Evolutionary conservation across 768 basidiomycete genomes (phyloP).

Genomic region (Panaeolus papilionaceus): DNA sequence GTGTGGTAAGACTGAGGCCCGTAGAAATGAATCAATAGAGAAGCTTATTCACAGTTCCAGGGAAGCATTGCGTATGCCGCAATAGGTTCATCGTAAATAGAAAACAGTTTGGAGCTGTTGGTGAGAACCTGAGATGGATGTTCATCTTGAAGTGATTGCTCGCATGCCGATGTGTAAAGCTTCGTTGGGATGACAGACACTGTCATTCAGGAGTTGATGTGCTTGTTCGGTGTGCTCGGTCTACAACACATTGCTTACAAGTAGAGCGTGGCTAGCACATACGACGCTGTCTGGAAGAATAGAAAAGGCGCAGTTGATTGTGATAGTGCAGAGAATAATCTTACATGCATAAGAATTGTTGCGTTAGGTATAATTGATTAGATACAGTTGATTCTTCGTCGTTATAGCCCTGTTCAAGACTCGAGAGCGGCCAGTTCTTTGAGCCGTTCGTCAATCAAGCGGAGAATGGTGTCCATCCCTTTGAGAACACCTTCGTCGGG

Average conservation of each 20-base stretch:
- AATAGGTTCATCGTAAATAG: background rate
- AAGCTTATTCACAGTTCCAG: background rate
- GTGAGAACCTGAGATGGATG: background rate
- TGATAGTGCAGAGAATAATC: background rate
- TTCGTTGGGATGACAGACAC: background rate
- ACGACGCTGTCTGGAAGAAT: background rate
- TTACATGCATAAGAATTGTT: background rate
- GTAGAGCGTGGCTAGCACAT: background rate
- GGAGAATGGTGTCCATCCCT: slow-evolving; percentile 72
- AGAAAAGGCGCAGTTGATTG: background rate
- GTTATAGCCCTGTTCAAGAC: background rate
- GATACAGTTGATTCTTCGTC: background rate
- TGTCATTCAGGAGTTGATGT: background rate
- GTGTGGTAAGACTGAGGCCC: background rate
- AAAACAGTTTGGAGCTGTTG: background rate
- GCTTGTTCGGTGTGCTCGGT: background rate
- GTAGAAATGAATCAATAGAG: background rate
- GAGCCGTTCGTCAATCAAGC: slow-evolving; percentile 64
- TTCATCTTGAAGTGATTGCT: background rate
- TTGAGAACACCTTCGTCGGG: slow-evolving; percentile 79
- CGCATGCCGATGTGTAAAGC: background rate
- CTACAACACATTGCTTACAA: background rate
- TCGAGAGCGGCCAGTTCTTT: slow-evolving; percentile 39
- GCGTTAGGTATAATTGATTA: slow-evolving; percentile 3
- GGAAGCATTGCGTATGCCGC: background rate